These are phyloP conservation scores for Blastocystis sp. DNA, from an alignment of 352 stramenopile genomes.

Conservation along the genomic window DNA sequence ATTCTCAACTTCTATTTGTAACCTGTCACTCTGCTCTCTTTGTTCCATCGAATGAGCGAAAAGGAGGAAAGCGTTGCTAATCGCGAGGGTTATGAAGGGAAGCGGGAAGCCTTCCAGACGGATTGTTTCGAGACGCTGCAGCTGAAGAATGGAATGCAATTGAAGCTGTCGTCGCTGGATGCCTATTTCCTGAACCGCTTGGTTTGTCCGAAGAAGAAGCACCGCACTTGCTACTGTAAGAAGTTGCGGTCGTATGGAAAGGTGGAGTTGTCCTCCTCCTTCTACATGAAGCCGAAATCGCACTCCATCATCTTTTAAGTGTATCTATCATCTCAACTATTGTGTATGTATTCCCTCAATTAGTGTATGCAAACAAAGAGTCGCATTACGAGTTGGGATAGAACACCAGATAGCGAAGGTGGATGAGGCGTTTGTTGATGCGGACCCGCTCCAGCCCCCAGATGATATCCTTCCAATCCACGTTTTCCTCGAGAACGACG, in stretches of 20 bases:
- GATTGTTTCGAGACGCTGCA: neutral
- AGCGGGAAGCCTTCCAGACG: neutral
- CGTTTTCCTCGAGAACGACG: neutral
- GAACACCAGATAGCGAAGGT: slow-evolving; percentile 22
- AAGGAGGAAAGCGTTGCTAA: neutral
- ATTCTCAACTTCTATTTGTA: slow-evolving; percentile 64
- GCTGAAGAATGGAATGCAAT: slow-evolving; percentile 10
- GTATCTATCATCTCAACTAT: too few relatives aligned
- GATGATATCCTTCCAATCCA: slow-evolving; percentile 27
- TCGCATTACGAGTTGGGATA: slow-evolving; percentile 15
- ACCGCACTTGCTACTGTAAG: neutral
- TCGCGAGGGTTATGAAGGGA: neutral
- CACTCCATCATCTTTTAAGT: slow-evolving; percentile 16
- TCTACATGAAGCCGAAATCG: slow-evolving; percentile 39
- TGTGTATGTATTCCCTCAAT: neutral
- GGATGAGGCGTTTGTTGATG: neutral
- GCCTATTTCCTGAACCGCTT: neutral
- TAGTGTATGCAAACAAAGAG: neutral
- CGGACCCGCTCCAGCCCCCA: slow-evolving; percentile 14
- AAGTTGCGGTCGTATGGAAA: slow-evolving; percentile 13
- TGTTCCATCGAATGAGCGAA: neutral
- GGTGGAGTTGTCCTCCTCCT: neutral
- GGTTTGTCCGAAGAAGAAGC: neutral
- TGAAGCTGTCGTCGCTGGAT: slow-evolving; percentile 30
- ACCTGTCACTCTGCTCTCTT: neutral